These are phyloP conservation scores for Aspergillus fumigatiaffinis DNA, from an alignment of 2,329 filamentous ascomycete genomes.

Conservation along the genomic window DNA sequence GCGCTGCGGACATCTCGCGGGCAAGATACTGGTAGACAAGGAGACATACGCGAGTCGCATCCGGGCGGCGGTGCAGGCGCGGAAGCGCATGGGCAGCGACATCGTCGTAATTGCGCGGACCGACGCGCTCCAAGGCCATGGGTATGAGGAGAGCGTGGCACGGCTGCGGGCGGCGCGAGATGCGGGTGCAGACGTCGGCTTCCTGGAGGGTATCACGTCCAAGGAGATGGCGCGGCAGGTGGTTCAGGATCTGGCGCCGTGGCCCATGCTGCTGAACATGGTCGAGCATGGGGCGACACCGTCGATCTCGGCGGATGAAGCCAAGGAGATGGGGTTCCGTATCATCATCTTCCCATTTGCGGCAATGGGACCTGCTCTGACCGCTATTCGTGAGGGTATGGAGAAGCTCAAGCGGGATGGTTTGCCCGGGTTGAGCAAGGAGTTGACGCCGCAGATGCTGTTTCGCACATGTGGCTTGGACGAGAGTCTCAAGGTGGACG, in stretches of 20 bases:
- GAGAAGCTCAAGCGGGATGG: constrained; percentile 37
- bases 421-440: constrained; percentile 25
- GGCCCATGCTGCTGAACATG: constrained; percentile 43
- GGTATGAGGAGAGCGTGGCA: constrained; percentile 39
- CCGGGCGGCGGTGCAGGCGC: constrained; percentile 34
- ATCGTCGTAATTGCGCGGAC: constrained; percentile 45
- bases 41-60: constrained; percentile 35
- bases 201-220: constrained; percentile 40
- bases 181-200: constrained; percentile 40
- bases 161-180: constrained; percentile 38
- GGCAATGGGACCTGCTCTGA: constrained; percentile 35
- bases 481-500: constrained; percentile 40
- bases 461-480: constrained; percentile 44
- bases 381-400: constrained; percentile 34
- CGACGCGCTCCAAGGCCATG: constrained; percentile 33
- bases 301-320: constrained; percentile 35
- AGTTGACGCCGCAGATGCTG: constrained; percentile 35
- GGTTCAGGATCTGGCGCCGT: constrained; percentile 34
- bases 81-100: constrained; percentile 34
- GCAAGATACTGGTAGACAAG: constrained; percentile 37
- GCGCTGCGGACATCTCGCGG: constrained; percentile 39
- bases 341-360: constrained; percentile 44
- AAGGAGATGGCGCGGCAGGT: constrained; percentile 34
- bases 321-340: constrained; percentile 38
- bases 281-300: constrained; percentile 43